These are phyloP conservation scores for Nakazawaea pomicola DNA, from an alignment of 805 yeast genomes.

Conservation along the genomic window DNA sequence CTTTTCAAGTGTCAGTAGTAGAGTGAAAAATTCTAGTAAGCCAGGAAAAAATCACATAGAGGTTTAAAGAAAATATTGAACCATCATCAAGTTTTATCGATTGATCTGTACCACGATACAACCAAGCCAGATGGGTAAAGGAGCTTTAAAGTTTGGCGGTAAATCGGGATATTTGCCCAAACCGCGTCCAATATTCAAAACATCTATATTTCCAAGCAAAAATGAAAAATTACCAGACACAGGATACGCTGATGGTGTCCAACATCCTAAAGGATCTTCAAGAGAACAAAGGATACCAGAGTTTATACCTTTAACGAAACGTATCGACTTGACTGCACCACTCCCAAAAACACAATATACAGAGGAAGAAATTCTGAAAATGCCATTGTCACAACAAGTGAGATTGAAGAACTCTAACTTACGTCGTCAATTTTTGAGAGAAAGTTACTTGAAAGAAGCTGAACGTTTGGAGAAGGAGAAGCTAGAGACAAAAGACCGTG, in stretches of 20 bases:
- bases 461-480: conserved; percentile 27
- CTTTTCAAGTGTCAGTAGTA: too few relatives aligned
- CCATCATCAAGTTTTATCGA: background rate
- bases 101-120: background rate
- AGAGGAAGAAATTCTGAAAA: conserved; percentile 26
- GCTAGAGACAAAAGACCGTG: too few relatives aligned
- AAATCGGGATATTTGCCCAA: conserved; percentile 82
- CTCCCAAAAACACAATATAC: conserved; percentile 33
- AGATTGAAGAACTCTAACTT: conserved; percentile 50
- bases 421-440: conserved; percentile 66
- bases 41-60: too few relatives aligned
- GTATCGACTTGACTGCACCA: conserved; percentile 50
- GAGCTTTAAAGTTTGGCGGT: conserved; percentile 46
- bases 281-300: conserved; percentile 51
- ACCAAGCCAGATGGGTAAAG: conserved; percentile 41
- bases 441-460: conserved; percentile 43
- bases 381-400: conserved; percentile 39
- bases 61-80: background rate
- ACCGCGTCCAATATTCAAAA: conserved; percentile 70
- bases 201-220: conserved; percentile 52
- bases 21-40: too few relatives aligned
- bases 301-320: conserved; percentile 53
- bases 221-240: conserved; percentile 44
- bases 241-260: conserved; percentile 69
- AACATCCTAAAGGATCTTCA: conserved; percentile 59